These are phyloP conservation scores for Alternaria solani DNA, from an alignment of 2,329 filamentous ascomycete species.

Conservation along the genomic window DNA sequence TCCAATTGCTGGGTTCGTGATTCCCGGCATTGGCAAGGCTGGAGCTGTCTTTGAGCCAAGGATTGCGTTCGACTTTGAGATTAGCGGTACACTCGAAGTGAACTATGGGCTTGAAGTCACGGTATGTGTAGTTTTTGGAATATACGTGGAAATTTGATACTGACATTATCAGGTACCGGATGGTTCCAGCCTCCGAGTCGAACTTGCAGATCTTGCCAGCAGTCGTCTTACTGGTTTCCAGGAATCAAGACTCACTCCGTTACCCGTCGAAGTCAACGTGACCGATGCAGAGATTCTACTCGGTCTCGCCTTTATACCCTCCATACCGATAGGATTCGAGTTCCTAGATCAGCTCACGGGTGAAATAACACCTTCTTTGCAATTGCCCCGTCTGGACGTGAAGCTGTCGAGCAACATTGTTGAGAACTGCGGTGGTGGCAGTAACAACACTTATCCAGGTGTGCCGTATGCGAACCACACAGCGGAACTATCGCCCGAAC, in stretches of 20 bases:
- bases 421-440: constrained; percentile 27
- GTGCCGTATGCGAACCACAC: constrained; percentile 15
- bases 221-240: constrained; percentile 41
- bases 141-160: neutral
- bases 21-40: constrained; percentile 49
- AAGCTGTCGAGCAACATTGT: constrained; percentile 34
- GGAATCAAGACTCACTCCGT: constrained; percentile 36
- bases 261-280: constrained; percentile 45
- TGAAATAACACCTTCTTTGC: constrained; percentile 39
- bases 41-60: constrained; percentile 45
- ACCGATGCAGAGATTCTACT: constrained; percentile 40
- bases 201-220: constrained; percentile 34
- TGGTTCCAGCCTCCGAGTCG: constrained; percentile 39
- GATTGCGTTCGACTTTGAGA: constrained; percentile 38
- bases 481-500: neutral
- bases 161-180: constrained; percentile 37
- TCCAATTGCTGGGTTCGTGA: constrained; percentile 43
- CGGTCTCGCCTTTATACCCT: constrained; percentile 41
- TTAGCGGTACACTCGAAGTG: constrained; percentile 42
- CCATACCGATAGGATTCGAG: constrained; percentile 47
- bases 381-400: constrained; percentile 44
- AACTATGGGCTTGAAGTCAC: constrained; percentile 49
- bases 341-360: constrained; percentile 41
- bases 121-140: constrained; percentile 26
- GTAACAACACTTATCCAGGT: neutral